Percentiles rank a stretch among this genome's conserved stretches.
Evolutionary conservation across 345 rosid genomes (phyloP).

Genomic region (Melastoma malabathricum): DNA sequence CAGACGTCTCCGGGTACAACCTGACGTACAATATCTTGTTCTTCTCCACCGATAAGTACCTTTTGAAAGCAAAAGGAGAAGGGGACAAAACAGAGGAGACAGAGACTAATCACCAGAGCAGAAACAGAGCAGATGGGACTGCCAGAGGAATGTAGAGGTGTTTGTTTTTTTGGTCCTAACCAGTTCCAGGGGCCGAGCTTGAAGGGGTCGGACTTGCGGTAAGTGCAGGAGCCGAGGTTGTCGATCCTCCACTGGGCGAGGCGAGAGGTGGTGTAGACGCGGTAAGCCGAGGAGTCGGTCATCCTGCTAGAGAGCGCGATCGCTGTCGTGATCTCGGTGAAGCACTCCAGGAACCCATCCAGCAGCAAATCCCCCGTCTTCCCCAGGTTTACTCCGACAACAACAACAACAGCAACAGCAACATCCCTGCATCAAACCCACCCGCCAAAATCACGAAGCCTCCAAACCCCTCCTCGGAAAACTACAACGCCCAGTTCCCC

Average conservation of each 20-base stretch:
- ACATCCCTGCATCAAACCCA: too few species aligned
- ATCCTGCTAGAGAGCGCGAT: slow-evolving; percentile 62
- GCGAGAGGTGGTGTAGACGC: slow-evolving; percentile 80
- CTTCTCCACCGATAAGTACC: slow-evolving; percentile 90
- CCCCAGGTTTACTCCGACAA: slow-evolving; percentile 57
- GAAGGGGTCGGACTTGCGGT: slow-evolving; percentile 98
- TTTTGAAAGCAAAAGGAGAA: slow-evolving; percentile 17
- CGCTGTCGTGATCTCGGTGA: slow-evolving; percentile 82
- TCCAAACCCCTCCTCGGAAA: too few species aligned
- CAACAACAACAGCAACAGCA: too few species aligned
- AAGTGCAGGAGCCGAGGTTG: slow-evolving; percentile 71
- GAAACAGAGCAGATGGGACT: too few species aligned
- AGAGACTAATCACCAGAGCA: too few species aligned
- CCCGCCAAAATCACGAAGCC: too few species aligned
- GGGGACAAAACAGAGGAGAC: too few species aligned
- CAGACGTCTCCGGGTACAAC: slow-evolving; percentile 75
- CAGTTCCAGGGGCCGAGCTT: slow-evolving; percentile 95
- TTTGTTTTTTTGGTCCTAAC: slow-evolving; percentile 15
- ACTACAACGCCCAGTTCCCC: too few species aligned
- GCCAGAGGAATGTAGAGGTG: too few species aligned
- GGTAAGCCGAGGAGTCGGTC: slow-evolving; percentile 68
- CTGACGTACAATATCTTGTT: slow-evolving; percentile 53
- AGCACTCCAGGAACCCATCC: slow-evolving; percentile 67
- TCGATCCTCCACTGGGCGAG: slow-evolving; percentile 98
- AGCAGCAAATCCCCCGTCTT: slow-evolving; percentile 59